Evolutionary conservation across 1,139 yeast genomes (phyloP), one percentile per base, ranked within the genome.

Genomic region (Protomyces macrosporus): DNA sequence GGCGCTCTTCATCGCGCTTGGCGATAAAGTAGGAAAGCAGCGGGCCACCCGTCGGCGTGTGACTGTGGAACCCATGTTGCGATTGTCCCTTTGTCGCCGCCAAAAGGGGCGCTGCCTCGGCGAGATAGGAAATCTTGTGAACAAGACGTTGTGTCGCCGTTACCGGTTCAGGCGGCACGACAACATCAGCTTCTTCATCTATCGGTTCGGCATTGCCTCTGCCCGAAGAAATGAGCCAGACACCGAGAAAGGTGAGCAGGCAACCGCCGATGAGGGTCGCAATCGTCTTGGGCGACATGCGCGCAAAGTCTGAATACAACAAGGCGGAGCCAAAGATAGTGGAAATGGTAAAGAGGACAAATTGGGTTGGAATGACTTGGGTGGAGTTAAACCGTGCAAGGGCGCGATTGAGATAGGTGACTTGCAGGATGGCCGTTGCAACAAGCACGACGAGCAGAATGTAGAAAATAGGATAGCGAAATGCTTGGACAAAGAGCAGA

Each of bases 291-390:
- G 67, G 37, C 6, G 72, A 66, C 53, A 71, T 70, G 50, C 72
- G 68, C 7, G 73, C 74, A 64, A 79, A 78, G 63, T 78, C 81
- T 35, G 74, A 73, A 66, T 77, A 78, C 4, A 77, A 72, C 6
- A 77, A 68, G 23, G 76, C 77, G 0, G 81, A 78, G n/a, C 79
- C 80, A 5, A 73, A 56, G 45, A 77, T 73, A 4, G 78, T 79
- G 1, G 79, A 74, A 6, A 76, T 66, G 0, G 81, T 78, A 71
- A 79, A 79, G 33, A 78, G 73, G 7, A 76, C 79, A 70, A 79
- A 79, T 68, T 79, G 81, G 45, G 78, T 75, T 0, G 82, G 82
- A 5, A 80, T 77, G 3, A 80, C 82, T 7, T 53, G 60, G 42
- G 81, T 77, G 3, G 80, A 76, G 16, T 76, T 76, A 64, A 77